Conservation (phyloP, 768 basidiomycete genomes). For the Lactarius hengduanensis region DNA sequence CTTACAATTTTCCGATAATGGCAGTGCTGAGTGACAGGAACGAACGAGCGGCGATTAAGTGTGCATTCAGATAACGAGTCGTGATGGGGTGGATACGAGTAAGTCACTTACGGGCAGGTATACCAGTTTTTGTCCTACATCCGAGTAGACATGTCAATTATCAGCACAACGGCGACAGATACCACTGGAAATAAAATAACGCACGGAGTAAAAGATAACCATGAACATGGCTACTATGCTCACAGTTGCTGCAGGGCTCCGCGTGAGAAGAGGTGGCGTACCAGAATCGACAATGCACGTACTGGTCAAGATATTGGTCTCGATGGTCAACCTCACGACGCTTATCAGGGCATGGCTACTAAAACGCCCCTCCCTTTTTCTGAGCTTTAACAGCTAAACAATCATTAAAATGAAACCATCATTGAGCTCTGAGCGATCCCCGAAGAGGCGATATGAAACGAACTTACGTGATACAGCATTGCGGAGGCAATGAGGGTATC, state of each 20-base stretch:
- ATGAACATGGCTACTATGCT: neutral
- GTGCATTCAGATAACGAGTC: neutral
- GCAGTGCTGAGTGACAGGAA: slow-evolving; percentile 2
- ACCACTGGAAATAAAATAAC: neutral
- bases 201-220: slow-evolving; percentile 10
- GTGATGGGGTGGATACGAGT: too few relatives aligned
- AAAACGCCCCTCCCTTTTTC: neutral
- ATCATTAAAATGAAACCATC: neutral
- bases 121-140: slow-evolving; percentile 16
- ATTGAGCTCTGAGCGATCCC: neutral
- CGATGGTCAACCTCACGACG: slow-evolving; percentile 31
- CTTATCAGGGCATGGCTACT: slow-evolving; percentile 17
- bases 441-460: neutral
- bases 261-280: neutral
- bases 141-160: neutral
- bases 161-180: neutral
- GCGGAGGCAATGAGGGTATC: slow-evolving; percentile 14
- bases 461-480: slow-evolving; percentile 13
- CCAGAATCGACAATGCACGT: neutral
- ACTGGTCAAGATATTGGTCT: slow-evolving; percentile 31
- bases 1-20: slow-evolving; percentile 24
- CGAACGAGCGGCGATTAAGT: neutral
- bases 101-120: slow-evolving; percentile 14
- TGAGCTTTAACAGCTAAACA: slow-evolving; percentile 1
- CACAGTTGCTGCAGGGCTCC: slow-evolving; percentile 5